Evolutionary conservation across 2,329 filamentous ascomycete species (phyloP), one percentile per base, ranked within the genome.

Genomic region (Botrytis sinoallii): DNA sequence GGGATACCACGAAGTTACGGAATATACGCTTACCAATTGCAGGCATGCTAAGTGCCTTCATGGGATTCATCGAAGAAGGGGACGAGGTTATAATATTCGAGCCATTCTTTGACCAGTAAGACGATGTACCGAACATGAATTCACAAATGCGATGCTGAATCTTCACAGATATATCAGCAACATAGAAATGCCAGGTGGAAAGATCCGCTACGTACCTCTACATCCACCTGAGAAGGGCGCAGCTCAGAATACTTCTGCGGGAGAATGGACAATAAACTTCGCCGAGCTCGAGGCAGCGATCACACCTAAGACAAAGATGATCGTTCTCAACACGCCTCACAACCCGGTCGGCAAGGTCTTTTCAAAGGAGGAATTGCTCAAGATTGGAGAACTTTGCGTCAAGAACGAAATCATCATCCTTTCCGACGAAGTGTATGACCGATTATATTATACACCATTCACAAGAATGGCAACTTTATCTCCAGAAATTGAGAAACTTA

Each of bases 51-150:
- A 95, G 93, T 81, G 96, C 95, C 0, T 98, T 99, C 81, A 98
- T 99, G 96, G 96, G 89, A 4, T 99, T 99, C 79, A 90, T 99
- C 74, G 96, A 99, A 83, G 88, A 89, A 1, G 96, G 94, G 20
- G 96, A 99, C 81, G 96, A 99, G 83, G 96, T 98, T 77, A 98
- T 99, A 77, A 89, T 99, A 73, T 98, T 99, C 82, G 96, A 99
- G 85, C 96, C 96, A 18, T 99, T 98, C 85, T 99, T 98, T 82
- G 96, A 99, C 84, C 96, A 99, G 90, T 93, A 82, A 81, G 86
- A 80, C 71, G 32, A 69, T 52, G 67, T 57, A 22, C 32, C n/a
- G 32, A 29, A 35, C 46, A 52, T 35, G 38, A 32, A 35, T 40
- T 66, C 29, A 4, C 57, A 40, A 8, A 61, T 25, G 12, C 38